A percentile compares a stretch with the other conserved stretches of the same genome.
phyloP scores from a whole-genome alignment of 345 rosid species.

The Noccaea bulbosa region DNA sequence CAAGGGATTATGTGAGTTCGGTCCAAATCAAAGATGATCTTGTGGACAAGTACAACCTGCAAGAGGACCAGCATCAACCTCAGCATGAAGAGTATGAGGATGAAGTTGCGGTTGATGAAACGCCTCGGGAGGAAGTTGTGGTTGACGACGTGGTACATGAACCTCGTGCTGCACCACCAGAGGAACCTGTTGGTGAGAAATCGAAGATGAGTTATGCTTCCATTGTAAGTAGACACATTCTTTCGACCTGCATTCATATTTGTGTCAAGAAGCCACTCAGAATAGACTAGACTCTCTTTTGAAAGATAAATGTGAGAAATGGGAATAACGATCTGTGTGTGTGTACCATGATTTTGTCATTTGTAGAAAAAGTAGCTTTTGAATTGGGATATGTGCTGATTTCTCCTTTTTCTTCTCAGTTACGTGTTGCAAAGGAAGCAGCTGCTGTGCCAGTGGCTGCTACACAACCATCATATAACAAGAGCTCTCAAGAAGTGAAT shows the following conservation, averaged over 20 bases:
- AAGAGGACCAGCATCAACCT: conserved; percentile 57
- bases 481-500: conserved; percentile 52
- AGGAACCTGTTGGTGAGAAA: conserved; percentile 72
- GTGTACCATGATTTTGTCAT: not conserved
- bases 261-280: conserved; percentile 1
- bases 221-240: conserved; percentile 58
- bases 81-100: conserved; percentile 62
- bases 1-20: conserved; percentile 66
- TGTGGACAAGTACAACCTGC: conserved; percentile 64
- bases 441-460: conserved; percentile 50
- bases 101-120: conserved; percentile 68
- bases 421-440: conserved; percentile 69
- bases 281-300: not conserved
- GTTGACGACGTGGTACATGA: conserved; percentile 57
- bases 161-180: conserved; percentile 48
- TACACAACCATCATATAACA: conserved; percentile 57
- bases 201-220: conserved; percentile 83
- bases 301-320: not conserved
- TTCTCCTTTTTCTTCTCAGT: conserved; percentile 41
- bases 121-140: conserved; percentile 59
- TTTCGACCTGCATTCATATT: not conserved
- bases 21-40: conserved; percentile 77
- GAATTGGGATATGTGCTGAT: conserved; percentile 7
- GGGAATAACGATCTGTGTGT: not conserved
- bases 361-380: not conserved